phyloP scores from a whole-genome alignment of 495 filamentous ascomycete species.

The Cercophora newfieldiana region DNA sequence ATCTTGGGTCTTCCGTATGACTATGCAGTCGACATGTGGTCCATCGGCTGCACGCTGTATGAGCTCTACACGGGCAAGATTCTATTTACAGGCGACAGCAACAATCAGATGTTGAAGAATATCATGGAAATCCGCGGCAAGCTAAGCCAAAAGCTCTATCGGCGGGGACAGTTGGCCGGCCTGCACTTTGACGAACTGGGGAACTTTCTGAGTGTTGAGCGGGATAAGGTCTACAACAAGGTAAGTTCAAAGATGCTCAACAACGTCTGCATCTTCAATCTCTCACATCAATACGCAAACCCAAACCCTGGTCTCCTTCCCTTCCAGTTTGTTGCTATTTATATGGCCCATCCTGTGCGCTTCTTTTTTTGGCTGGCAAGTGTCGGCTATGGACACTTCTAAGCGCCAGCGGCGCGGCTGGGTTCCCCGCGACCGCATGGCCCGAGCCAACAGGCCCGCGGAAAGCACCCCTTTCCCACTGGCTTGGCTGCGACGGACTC shows the following conservation, averaged over 20 bases:
- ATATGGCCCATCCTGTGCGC: neutral
- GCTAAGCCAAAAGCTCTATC: conserved; percentile 82
- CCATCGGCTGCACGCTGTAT: conserved; percentile 93
- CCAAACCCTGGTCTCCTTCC: conserved; percentile 16
- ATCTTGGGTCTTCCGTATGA: conserved; percentile 94
- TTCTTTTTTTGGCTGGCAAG: conserved; percentile 21
- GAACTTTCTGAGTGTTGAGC: conserved; percentile 83
- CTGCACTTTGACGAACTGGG: conserved; percentile 85
- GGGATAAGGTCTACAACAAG: conserved; percentile 82
- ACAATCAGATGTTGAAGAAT: conserved; percentile 94
- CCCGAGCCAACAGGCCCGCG: neutral
- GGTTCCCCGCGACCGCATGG: conserved; percentile 18
- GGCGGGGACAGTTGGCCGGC: conserved; percentile 67
- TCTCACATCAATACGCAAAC: neutral
- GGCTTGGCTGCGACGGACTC: neutral
- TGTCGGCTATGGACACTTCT: conserved; percentile 12
- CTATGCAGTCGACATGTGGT: conserved; percentile 95
- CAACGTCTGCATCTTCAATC: neutral
- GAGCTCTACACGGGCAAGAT: conserved; percentile 98
- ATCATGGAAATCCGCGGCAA: conserved; percentile 97
- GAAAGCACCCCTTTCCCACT: neutral
- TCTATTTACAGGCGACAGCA: conserved; percentile 89
- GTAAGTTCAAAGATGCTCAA: conserved; percentile 39
- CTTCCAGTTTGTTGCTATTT: neutral
- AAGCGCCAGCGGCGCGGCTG: conserved; percentile 25